Percentiles rank a stretch among this genome's conserved stretches.
These are phyloP conservation scores for Cladosporium sp. DNA, from an alignment of 2,329 filamentous ascomycete genomes.

Conservation along the genomic window DNA sequence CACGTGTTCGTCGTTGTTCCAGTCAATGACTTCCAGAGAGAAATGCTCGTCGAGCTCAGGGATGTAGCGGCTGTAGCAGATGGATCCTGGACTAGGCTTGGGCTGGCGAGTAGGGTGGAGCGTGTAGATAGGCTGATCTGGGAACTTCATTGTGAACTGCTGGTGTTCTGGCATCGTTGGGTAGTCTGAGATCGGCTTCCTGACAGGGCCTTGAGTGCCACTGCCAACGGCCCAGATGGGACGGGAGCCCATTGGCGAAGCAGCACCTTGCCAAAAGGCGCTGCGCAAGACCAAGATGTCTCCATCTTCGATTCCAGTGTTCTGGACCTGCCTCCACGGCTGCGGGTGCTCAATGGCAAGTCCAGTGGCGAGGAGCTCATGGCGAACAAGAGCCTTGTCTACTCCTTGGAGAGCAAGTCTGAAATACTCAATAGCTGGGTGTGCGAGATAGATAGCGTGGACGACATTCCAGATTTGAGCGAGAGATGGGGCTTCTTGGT, in stretches of 20 bases:
- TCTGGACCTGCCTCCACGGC: slow-evolving; percentile 23
- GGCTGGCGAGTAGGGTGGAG: slow-evolving; percentile 68
- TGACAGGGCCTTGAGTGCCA: slow-evolving; percentile 19
- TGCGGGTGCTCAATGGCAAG: slow-evolving; percentile 41
- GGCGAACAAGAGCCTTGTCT: slow-evolving; percentile 33
- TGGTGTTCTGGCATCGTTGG: slow-evolving; percentile 41
- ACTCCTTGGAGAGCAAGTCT: slow-evolving; percentile 39
- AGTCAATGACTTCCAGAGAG: slow-evolving; percentile 72
- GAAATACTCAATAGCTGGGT: slow-evolving; percentile 43
- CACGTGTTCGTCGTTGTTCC: slow-evolving; percentile 59
- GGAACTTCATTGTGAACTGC: slow-evolving; percentile 46
- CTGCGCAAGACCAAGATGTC: slow-evolving; percentile 49
- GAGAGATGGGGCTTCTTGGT: slow-evolving; percentile 35
- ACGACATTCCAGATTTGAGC: slow-evolving; percentile 46
- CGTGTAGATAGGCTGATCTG: slow-evolving; percentile 50
- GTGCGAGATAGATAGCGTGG: slow-evolving; percentile 42
- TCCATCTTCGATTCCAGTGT: slow-evolving; percentile 33
- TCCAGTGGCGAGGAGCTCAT: slow-evolving; percentile 40
- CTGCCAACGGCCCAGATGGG: slow-evolving; percentile 32
- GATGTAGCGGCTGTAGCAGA: slow-evolving; percentile 75
- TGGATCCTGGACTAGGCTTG: slow-evolving; percentile 66
- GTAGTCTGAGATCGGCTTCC: slow-evolving; percentile 30
- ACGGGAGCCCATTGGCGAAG: slow-evolving; percentile 38
- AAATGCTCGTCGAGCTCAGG: slow-evolving; percentile 73
- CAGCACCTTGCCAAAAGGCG: slow-evolving; percentile 44